These are phyloP conservation scores for Areca catechu DNA, from an alignment of 176 grass and related monocot genomes.

Conservation along the genomic window DNA sequence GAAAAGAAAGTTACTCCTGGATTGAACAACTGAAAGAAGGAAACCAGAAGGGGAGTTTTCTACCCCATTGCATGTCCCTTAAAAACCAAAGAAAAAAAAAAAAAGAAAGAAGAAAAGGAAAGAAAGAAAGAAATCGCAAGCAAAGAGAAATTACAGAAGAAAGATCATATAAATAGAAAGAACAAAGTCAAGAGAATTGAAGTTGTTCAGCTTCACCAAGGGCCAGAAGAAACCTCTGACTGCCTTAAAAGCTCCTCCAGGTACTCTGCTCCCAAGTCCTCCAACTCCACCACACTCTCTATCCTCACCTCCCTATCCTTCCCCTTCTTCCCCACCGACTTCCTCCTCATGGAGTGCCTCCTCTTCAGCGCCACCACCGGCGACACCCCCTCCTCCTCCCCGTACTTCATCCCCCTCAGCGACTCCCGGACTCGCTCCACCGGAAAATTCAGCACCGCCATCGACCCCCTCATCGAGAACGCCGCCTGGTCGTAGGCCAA, in stretches of 20 bases:
- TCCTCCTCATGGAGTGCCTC: constrained; percentile 29
- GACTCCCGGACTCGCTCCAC: constrained; percentile 36
- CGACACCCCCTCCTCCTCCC: constrained; percentile 19
- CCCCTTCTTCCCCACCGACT: constrained; percentile 1
- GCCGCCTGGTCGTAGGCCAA: constrained; percentile 80
- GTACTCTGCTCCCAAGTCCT: constrained; percentile 52
- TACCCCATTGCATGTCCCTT: no score
- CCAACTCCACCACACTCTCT: constrained; percentile 42
- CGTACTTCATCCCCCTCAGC: constrained; percentile 7
- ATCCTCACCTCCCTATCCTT: background rate
- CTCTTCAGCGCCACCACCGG: constrained; percentile 52
- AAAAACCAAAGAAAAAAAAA: no score
- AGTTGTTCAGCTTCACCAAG: background rate
- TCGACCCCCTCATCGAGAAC: constrained; percentile 37
- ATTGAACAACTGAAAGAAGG: no score
- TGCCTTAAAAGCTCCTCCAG: constrained; percentile 40
- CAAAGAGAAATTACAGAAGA: no score
- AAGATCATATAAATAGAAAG: no score
- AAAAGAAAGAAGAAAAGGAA: no score
- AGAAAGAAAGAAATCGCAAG: no score
- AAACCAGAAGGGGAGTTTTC: no score
- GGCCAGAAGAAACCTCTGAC: background rate
- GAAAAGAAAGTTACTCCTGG: no score
- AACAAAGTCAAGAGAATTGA: background rate
- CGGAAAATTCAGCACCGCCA: constrained; percentile 61